These are phyloP conservation scores for Coprinopsis strossmayeri DNA, from an alignment of 768 basidiomycete species.

Conservation along the genomic window DNA sequence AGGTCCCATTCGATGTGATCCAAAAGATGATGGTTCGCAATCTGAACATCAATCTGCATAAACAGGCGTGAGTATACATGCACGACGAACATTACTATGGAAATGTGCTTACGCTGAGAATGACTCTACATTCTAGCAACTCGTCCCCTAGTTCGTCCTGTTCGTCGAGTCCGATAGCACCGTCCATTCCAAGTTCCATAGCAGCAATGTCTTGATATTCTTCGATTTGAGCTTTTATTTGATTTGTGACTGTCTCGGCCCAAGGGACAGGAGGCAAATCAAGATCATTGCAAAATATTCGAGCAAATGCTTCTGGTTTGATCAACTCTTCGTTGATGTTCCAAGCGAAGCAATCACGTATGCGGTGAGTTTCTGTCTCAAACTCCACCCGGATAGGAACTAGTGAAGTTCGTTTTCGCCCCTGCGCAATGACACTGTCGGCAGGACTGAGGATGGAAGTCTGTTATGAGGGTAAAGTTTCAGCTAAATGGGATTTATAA, in stretches of 20 bases:
- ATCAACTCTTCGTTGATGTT: conserved; percentile 86
- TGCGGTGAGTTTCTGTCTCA: conserved; percentile 84
- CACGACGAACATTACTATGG: background rate
- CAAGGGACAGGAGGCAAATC: conserved; percentile 64
- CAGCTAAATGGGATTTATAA: conserved; percentile 12
- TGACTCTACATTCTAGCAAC: conserved; percentile 72
- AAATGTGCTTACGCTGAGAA: conserved; percentile 58
- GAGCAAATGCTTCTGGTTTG: conserved; percentile 80
- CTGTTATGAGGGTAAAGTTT: background rate
- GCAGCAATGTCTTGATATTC: conserved; percentile 80
- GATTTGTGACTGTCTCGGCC: conserved; percentile 73
- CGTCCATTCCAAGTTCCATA: conserved; percentile 66
- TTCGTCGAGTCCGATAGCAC: conserved; percentile 40
- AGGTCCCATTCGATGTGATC: conserved; percentile 99
- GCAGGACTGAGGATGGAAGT: conserved; percentile 40
- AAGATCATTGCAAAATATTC: conserved; percentile 82
- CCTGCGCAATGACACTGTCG: conserved; percentile 60
- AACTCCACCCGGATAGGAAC: conserved; percentile 95
- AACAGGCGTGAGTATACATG: conserved; percentile 1
- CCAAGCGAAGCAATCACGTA: conserved; percentile 96
- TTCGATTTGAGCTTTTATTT: conserved; percentile 88
- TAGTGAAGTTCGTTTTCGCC: conserved; percentile 44
- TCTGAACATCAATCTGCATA: conserved; percentile 89
- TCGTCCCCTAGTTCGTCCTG: conserved; percentile 42
- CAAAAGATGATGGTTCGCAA: conserved; percentile 82